Base-by-base conservation (phyloP, 139 green algal genomes). In the Chlamydomonas schloesseri region DNA sequence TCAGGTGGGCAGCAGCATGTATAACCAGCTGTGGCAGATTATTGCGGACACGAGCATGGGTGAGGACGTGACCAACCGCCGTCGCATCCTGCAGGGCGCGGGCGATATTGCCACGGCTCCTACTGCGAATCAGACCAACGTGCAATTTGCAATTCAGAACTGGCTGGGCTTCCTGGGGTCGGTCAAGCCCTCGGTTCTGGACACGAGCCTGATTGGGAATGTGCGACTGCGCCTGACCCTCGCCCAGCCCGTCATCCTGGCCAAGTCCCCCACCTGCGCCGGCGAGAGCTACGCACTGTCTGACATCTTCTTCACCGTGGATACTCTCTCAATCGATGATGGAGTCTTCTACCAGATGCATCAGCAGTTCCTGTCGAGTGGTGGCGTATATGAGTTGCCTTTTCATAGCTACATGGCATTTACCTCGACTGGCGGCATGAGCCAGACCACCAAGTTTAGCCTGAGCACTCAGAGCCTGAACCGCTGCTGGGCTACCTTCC, bases 91-190 rank as follows among this genome's bases (percentile, higher is more conserved):
- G 33, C 69, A 75, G 37, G 37, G 37, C 29, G 9, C 20, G 3
- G 11, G 3, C 14, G 37, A 75, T 34, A 75, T 75, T 17, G 23
- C 34, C 9, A 34, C 69, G 6, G 33, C 37, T n/a, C 69, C 69
- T n/a, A n/a, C 69, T 29, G 36, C 69, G 34, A 75, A 75, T n/a
- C 18, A 57, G 21, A 53, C 37, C n/a, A 57, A 50, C 20, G 5
- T 31, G 3, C 69, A 50, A 15, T 75, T 57, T 29, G 20, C 34
- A 57, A 75, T 75, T 34, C 17, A 33, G 34, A 75, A 75, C 28
- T 75, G 69, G 69, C 23, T 75, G 34, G 69, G 69, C 3, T 75
- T 75, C 69, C 33, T 75, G 17, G 69, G 69, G 17, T 75, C 69
- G 18, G 33, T 29, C 3, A 50, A 75, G 23, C 69, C 69, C 20